Evolutionary conservation across 1,139 yeast genomes (phyloP), one percentile per base, ranked within the genome.

Genomic region (Candida sp.): DNA sequence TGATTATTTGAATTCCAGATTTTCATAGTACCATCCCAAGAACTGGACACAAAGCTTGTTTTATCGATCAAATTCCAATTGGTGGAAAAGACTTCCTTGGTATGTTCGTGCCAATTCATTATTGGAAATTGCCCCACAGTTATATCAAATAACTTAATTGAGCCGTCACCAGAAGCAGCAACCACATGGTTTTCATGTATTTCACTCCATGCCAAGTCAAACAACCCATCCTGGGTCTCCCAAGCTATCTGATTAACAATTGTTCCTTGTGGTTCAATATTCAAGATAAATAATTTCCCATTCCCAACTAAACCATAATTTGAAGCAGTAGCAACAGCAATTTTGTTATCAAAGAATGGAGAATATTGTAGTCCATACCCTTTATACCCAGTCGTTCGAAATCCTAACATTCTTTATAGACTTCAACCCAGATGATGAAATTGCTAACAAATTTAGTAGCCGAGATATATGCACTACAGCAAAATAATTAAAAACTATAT

Each of bases 291-390:
- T 27, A 93, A 69, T 49, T 88, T 75, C 3, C 99, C 99, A 61
- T 93, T 93, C 3, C 99, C 99, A 4, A 89, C 97, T 7, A 93
- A 71, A 2, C 98, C 98, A 63, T 84, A 93, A 64, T 93, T 93
- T 32, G 98, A 89, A 0, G 97, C 85, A 0, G 95, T 75, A 1
- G 96, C 95, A 32, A 89, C 95, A 0, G 97, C 97, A 11, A 93
- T 61, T 56, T 87, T 87, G 65, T 87, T 87, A 64, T 93, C 98
- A 54, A 80, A 87, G 58, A 82, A 93, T 5, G 98, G 98, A 1
- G 97, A 90, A 68, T 91, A 93, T 56, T 85, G 87, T 12, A 90
- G 85, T 0, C 86, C 85, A 60, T 88, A 89, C 12, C 97, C 97
- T 57, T 90, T 87, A 65, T 80, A 89, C 3, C 97, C 96, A 23